Base-by-base conservation (phyloP, 768 basidiomycete species). In the Pisolithus orientalis region DNA sequence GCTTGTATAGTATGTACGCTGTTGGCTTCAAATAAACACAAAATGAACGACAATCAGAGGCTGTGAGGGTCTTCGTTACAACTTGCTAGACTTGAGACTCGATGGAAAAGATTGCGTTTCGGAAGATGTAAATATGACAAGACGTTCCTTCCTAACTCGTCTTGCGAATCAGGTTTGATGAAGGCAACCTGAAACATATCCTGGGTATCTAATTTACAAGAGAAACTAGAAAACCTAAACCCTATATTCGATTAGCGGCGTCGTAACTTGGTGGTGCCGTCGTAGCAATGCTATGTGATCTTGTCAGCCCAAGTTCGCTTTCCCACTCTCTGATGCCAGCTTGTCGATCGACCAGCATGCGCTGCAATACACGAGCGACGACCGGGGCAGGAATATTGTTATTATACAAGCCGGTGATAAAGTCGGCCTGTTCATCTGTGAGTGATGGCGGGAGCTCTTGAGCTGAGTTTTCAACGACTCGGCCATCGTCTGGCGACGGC, bases 361-460 rank as follows among this genome's bases (percentile, higher is more conserved):
- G 53, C 17, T 62, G 58, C 46, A 64, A 27, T 43, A 64, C 57
- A 9, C 58, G 58, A 10, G 63, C 63, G 28, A 64, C 59, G 5
- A 57, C 58, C 21, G 59, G 57, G 9, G 59, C 60, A 24, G 57
- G 59, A 5, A 65, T 51, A 3, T 65, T 59, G 32, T 55, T 64
- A 5, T 42, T 61, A 47, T 62, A 53, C 17, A 64, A 42, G 27
- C 52, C 53, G 25, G 60, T 58, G 47, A 62, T 57, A 32, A 64
- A 61, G 34, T 64, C 62, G 9, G 62, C 63, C 14, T 64, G 60
- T 44, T 60, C 58, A 48, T 63, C 63, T 4, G 56, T 64, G 39
- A 64, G 49, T 32, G 49, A 42, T 5, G 52, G 60, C 14, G 54
- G 53, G 31, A 39, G 21, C 16, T 53, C 54, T 21, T 39, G 58